Evolutionary conservation across 345 rosid genomes (phyloP).

Genomic region (Gossypium australe): DNA sequence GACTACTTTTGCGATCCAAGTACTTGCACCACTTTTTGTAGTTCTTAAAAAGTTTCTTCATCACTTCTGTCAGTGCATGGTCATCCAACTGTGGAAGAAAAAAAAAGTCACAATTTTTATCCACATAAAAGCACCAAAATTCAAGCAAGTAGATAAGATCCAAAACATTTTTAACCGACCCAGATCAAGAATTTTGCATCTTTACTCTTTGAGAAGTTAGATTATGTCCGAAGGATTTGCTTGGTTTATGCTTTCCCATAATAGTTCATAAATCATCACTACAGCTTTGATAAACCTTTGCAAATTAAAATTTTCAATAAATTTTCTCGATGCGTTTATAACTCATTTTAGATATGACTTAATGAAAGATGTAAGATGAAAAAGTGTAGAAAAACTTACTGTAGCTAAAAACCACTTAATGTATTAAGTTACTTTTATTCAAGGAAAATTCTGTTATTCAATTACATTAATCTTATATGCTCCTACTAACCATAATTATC

Average conservation of each 20-base stretch:
- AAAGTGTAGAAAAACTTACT: neutral
- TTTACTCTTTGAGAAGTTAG: neutral
- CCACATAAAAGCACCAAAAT: neutral
- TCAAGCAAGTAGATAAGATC: neutral
- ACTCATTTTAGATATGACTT: neutral
- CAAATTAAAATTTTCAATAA: neutral
- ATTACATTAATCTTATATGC: neutral
- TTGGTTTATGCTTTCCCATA: neutral
- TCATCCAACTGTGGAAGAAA: slow-evolving; percentile 71
- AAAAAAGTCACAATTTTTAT: neutral
- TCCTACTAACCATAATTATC: neutral
- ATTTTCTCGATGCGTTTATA: neutral
- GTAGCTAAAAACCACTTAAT: neutral
- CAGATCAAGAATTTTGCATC: neutral
- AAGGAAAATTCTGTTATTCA: neutral
- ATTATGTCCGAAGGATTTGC: neutral
- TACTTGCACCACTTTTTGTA: slow-evolving; percentile 99
- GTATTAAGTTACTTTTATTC: neutral
- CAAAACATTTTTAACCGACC: neutral
- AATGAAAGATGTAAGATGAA: neutral
- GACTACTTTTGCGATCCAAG: slow-evolving; percentile 95
- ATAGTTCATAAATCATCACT: neutral
- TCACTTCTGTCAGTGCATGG: slow-evolving; percentile 86
- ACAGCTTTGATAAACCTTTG: neutral
- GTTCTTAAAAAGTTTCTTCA: slow-evolving; percentile 98